phyloP scores from a whole-genome alignment of 2,329 filamentous ascomycete species.

The Pseudodiploospora longispora region DNA sequence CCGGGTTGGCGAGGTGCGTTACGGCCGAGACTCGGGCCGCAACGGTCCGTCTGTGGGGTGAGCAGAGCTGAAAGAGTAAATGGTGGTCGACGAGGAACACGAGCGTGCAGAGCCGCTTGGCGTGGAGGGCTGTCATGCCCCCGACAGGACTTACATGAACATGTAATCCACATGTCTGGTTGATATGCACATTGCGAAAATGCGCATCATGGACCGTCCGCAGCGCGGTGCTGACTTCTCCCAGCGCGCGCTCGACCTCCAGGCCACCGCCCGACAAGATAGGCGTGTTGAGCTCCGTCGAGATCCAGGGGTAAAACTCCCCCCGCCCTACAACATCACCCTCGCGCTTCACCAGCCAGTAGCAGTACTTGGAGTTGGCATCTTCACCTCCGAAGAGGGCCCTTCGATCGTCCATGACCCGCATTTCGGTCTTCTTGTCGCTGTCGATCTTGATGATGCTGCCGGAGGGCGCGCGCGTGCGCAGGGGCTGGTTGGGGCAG shows the following conservation, averaged over 20 bases:
- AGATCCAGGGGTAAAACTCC: constrained; percentile 1
- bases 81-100: constrained; percentile 30
- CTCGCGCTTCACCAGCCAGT: constrained; percentile 8
- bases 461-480: background rate
- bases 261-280: constrained; percentile 1
- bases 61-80: constrained; percentile 9
- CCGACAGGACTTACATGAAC: constrained; percentile 8
- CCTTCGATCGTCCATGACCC: constrained; percentile 5
- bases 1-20: background rate
- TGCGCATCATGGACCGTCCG: background rate
- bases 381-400: background rate
- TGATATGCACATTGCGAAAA: background rate
- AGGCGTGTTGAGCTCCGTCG: constrained; percentile 10
- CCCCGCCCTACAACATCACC: background rate
- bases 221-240: constrained; percentile 8
- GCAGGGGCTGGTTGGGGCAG: background rate
- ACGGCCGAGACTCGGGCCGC: background rate
- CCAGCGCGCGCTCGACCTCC: constrained; percentile 6
- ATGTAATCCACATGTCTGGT: constrained; percentile 9
- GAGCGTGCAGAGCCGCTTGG: constrained; percentile 72
- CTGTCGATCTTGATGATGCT: constrained; percentile 4
- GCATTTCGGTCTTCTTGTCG: constrained; percentile 3
- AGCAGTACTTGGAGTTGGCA: constrained; percentile 2
- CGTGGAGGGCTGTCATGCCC: constrained; percentile 51
- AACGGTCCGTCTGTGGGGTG: background rate